Conservation (phyloP, 2,329 filamentous ascomycete genomes). For the Triangularia setosa region DNA sequence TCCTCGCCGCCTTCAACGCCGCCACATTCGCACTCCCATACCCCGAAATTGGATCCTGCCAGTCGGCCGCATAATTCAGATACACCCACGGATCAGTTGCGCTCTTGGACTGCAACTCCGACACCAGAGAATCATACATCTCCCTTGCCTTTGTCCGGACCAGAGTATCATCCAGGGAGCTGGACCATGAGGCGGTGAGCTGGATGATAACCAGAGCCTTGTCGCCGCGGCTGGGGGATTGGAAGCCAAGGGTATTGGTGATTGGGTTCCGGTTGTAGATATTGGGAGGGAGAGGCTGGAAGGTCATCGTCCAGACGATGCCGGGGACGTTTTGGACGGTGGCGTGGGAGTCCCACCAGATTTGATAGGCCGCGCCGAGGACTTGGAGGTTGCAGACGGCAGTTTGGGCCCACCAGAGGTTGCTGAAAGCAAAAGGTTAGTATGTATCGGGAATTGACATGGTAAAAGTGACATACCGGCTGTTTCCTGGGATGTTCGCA, state of each 20-base stretch:
- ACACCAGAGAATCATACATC: neutral
- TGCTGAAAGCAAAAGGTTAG: neutral
- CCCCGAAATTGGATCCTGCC: slow-evolving; percentile 21
- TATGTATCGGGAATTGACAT: neutral
- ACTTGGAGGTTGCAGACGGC: neutral
- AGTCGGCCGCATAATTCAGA: slow-evolving; percentile 24
- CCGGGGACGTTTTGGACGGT: neutral
- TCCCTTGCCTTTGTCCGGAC: neutral
- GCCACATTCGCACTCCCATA: slow-evolving; percentile 14
- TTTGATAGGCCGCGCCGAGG: neutral
- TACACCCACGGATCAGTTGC: slow-evolving; percentile 19
- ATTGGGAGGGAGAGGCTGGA: neutral
- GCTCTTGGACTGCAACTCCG: neutral
- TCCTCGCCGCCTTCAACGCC: slow-evolving; percentile 12
- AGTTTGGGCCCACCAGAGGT: neutral
- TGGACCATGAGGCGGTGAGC: neutral
- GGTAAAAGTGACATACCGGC: neutral
- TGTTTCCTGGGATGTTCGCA: neutral
- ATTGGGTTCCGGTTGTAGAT: neutral
- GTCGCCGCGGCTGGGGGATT: neutral
- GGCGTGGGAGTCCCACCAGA: neutral
- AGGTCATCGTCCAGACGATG: neutral
- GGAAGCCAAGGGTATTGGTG: neutral
- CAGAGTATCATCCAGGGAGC: neutral
- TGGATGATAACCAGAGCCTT: neutral